A percentile compares a stretch with the other conserved stretches of the same genome.
Conservation (phyloP, 768 basidiomycete genomes). For the Ramaria rubella region DNA sequence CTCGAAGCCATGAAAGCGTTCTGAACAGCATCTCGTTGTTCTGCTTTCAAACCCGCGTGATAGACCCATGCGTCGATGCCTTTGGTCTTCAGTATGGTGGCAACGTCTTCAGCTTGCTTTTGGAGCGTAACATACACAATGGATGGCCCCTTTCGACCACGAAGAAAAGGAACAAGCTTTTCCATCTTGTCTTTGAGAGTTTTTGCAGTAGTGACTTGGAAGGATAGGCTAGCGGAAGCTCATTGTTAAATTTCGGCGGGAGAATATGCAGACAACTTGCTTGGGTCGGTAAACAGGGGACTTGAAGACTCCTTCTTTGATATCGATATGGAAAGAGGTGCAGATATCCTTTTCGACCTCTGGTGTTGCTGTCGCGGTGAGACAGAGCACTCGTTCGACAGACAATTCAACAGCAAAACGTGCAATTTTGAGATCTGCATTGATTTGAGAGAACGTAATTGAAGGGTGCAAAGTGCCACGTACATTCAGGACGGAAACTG, state of each 20-base stretch:
- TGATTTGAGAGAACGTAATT: constrained; percentile 6
- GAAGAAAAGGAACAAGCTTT: constrained; percentile 31
- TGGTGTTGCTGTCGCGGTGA: constrained; percentile 42
- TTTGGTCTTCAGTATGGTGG: constrained; percentile 20
- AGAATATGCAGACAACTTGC: constrained; percentile 21
- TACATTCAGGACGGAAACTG: constrained; percentile 36
- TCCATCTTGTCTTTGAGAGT: constrained; percentile 31
- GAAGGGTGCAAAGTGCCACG: constrained; percentile 14
- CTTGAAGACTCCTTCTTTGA: constrained; percentile 34
- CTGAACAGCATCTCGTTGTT: constrained; percentile 32
- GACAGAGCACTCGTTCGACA: constrained; percentile 39
- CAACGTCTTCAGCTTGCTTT: constrained; percentile 34
- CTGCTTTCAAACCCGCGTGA: constrained; percentile 36
- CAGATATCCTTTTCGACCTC: constrained; percentile 39
- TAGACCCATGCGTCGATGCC: constrained; percentile 29
- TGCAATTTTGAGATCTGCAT: constrained; percentile 32
- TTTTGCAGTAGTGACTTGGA: constrained; percentile 29
- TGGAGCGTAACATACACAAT: constrained; percentile 44
- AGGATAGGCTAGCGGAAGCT: constrained; percentile 27
- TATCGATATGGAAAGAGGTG: constrained; percentile 36
- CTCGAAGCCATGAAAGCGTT: constrained; percentile 33
- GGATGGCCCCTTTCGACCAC: constrained; percentile 32
- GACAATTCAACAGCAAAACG: constrained; percentile 40
- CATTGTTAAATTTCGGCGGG: not conserved
- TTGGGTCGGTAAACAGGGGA: constrained; percentile 40